These are phyloP conservation scores for Rhododendron vialii DNA, from an alignment of 148 eudicot genomes.

Conservation along the genomic window DNA sequence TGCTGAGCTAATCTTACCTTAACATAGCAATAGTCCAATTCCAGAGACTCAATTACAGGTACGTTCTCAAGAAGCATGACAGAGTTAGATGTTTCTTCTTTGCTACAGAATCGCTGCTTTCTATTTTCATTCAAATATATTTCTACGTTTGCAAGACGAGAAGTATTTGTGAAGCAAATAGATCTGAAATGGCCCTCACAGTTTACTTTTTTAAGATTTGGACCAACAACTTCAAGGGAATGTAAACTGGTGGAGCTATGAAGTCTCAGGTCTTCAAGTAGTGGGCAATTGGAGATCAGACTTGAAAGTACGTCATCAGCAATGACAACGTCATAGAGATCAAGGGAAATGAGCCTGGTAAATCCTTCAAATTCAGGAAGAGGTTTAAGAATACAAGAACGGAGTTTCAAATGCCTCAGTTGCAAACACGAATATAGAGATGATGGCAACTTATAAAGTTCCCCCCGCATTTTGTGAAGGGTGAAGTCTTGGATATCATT, in stretches of 20 bases:
- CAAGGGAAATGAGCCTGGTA: neutral
- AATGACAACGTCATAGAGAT: neutral
- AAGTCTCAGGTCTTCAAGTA: neutral
- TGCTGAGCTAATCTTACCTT: neutral
- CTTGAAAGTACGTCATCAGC: neutral
- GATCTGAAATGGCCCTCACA: neutral
- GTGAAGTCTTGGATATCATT: too few relatives aligned
- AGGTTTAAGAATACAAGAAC: too few relatives aligned
- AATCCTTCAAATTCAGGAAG: neutral
- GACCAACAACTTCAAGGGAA: neutral
- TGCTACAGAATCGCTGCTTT: too few relatives aligned
- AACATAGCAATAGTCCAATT: neutral
- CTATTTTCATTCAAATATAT: too few relatives aligned
- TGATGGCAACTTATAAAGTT: too few relatives aligned
- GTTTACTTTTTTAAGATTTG: neutral
- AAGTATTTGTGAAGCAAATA: slow-evolving; percentile 8
- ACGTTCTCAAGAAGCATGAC: neutral
- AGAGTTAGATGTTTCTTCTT: neutral
- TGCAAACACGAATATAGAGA: too few relatives aligned
- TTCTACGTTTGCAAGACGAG: neutral
- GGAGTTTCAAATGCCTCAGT: too few relatives aligned
- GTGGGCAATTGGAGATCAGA: slow-evolving; percentile 10
- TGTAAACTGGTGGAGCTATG: neutral
- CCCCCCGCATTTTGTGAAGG: too few relatives aligned
- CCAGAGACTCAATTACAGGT: neutral